Evolutionary conservation across 1,284 basidiomycete genomes (phyloP).

Genomic region (Peniophora sp.): DNA sequence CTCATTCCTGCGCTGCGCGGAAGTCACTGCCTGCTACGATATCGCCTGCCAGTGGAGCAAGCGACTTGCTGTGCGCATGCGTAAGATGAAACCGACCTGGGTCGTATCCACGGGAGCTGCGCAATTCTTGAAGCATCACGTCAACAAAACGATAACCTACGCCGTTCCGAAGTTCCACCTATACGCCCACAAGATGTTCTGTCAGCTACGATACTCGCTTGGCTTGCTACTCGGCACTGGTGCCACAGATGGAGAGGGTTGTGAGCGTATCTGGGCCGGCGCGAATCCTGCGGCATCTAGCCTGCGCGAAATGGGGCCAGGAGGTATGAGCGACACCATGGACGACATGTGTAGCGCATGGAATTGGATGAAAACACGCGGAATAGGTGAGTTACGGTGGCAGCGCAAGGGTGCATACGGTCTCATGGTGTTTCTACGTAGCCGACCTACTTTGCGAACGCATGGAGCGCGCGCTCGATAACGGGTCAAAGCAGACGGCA

Average conservation of each 20-base stretch:
- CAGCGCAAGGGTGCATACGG: background rate
- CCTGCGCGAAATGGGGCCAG: constrained; percentile 20
- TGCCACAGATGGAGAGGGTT: constrained; percentile 20
- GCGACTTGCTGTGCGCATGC: constrained; percentile 12
- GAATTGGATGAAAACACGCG: constrained; percentile 20
- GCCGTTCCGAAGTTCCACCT: constrained; percentile 20
- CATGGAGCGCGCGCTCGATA: too few relatives aligned
- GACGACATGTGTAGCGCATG: constrained; percentile 20
- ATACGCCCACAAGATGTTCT: constrained; percentile 13
- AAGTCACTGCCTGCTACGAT: constrained; percentile 24
- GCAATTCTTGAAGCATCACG: background rate
- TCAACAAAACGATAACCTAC: constrained; percentile 5
- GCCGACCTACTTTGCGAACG: too few relatives aligned
- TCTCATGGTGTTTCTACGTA: too few relatives aligned
- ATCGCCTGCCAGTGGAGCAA: constrained; percentile 27
- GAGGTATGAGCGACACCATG: constrained; percentile 15
- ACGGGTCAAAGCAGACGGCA: too few relatives aligned
- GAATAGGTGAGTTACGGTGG: too few relatives aligned
- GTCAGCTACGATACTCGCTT: constrained; percentile 16
- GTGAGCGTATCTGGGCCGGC: constrained; percentile 17
- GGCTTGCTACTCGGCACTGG: constrained; percentile 14
- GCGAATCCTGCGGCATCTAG: constrained; percentile 14
- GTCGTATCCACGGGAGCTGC: background rate
- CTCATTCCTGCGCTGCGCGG: constrained; percentile 1
- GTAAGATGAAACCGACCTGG: background rate